Conservation (phyloP, 2,329 filamentous ascomycete species). For the Nothophaeocryptopus gaeumannii region DNA sequence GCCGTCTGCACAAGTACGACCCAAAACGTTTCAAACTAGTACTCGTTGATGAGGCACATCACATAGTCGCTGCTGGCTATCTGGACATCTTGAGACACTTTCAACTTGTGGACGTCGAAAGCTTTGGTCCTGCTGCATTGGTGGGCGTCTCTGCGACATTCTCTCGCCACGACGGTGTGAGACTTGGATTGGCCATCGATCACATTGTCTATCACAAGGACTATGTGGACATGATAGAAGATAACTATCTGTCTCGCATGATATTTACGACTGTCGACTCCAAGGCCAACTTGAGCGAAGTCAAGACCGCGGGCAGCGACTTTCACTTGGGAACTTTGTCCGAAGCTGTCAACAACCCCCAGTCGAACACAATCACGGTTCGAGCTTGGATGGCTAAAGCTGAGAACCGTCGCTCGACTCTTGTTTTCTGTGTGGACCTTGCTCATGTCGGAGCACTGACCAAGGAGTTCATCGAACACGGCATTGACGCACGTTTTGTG, state of each 20-base stretch:
- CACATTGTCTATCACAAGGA: slow-evolving; percentile 94
- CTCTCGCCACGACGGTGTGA: slow-evolving; percentile 78
- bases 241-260: slow-evolving; percentile 90
- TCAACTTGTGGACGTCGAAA: slow-evolving; percentile 57
- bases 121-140: slow-evolving; percentile 52
- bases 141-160: slow-evolving; percentile 87
- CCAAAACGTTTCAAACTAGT: slow-evolving; percentile 79
- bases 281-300: slow-evolving; percentile 68
- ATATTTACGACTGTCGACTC: slow-evolving; percentile 90
- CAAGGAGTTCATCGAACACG: slow-evolving; percentile 69
- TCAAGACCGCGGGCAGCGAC: slow-evolving; percentile 69
- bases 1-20: slow-evolving; percentile 78
- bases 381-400: slow-evolving; percentile 82
- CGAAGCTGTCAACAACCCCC: slow-evolving; percentile 73
- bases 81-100: slow-evolving; percentile 76
- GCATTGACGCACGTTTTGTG: slow-evolving; percentile 81
- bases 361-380: slow-evolving; percentile 80
- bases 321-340: slow-evolving; percentile 79
- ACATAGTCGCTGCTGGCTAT: slow-evolving; percentile 85
- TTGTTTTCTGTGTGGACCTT: slow-evolving; percentile 92
- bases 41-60: slow-evolving; percentile 93
- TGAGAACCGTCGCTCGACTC: slow-evolving; percentile 67
- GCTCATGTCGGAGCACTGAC: slow-evolving; percentile 76
- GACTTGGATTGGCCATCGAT: slow-evolving; percentile 80
- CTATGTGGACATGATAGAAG: slow-evolving; percentile 76